A percentile compares a stretch with the other conserved stretches of the same genome.
Conservation (phyloP, 805 yeast genomes). For the Blastobotrys mokoenaii region DNA sequence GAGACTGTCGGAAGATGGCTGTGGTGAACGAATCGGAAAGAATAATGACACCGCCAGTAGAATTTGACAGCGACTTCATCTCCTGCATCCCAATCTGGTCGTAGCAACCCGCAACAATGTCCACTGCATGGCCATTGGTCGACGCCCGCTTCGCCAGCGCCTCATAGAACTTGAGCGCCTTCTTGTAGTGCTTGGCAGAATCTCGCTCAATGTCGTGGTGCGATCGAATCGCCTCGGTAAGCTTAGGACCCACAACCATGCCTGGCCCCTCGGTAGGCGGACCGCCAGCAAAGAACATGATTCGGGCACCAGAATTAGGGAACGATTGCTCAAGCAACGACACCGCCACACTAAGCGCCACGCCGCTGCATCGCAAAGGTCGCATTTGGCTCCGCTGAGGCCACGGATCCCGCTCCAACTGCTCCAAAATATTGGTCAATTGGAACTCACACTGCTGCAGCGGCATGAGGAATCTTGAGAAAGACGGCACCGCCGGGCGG, state of each 20-base stretch:
- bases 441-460: conserved; percentile 75
- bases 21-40: conserved; percentile 91
- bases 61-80: conserved; percentile 76
- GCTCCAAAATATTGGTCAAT: conserved; percentile 70
- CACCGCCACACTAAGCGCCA: conserved; percentile 81
- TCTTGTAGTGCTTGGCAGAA: conserved; percentile 77
- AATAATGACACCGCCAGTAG: conserved; percentile 83
- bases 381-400: conserved; percentile 74
- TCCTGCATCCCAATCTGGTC: conserved; percentile 94
- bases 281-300: conserved; percentile 87
- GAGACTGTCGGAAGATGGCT: conserved; percentile 85
- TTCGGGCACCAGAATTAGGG: conserved; percentile 71
- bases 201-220: conserved; percentile 95
- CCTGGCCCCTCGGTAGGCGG: conserved; percentile 96
- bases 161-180: conserved; percentile 77
- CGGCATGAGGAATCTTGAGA: conserved; percentile 63
- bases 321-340: conserved; percentile 73
- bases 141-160: conserved; percentile 64
- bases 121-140: conserved; percentile 69
- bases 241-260: conserved; percentile 79
- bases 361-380: conserved; percentile 86
- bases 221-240: conserved; percentile 94
- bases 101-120: conserved; percentile 89
- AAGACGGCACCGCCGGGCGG: conserved; percentile 30
- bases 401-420: conserved; percentile 80